Evolutionary conservation across 352 stramenopile species (phyloP), one percentile per base, ranked within the genome.

Genomic region (Phytopythium boreale): DNA sequence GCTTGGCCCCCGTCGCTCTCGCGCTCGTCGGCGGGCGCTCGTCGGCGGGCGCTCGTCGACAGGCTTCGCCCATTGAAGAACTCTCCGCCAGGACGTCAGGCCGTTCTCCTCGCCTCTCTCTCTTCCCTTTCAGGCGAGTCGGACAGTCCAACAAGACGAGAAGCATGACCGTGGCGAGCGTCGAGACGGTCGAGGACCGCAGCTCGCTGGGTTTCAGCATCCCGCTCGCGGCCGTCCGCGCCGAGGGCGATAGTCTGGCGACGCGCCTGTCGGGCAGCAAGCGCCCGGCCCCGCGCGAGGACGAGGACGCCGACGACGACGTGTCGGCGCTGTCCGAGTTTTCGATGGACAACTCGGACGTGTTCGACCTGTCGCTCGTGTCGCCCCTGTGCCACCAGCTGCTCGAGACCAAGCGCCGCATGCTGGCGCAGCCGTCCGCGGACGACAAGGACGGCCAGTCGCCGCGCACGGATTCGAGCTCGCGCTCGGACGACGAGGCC

Each of bases 351-450:
- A 10, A 20, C 36, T 39, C 36, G 26, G 60, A 43, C 51, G 61
- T 50, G 27, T 51, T 66, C 61, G 66, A 71, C 56, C 27, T 71
- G 26, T 41, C 66, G 47, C 53, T 41, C 15, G 62, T 72, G 36
- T 82, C 74, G 61, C 65, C 71, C 51, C 71, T 82, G 10, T 75
- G 64, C 36, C 76, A 63, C 47, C 69, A 73, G 62, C 62, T 80
- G 27, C 43, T 76, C n/a, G 66, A 75, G 62, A 69, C 68, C 52
- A 87, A 87, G 71, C 79, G 75, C 47, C 67, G 69, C 51, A 76
- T 89, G 77, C 61, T 85, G 11, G 66, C 62, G 31, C 64, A 68
- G 34, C 61, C 70, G 11, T 49, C 63, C 5, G 55, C 55, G 43
- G 43, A 22, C 27, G 57, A 56, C 39, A 60, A 46, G 41, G 71